Percentiles rank a stretch among this genome's conserved stretches.
phyloP scores from a whole-genome alignment of 345 rosid species.

The Rubroshorea leprosula region DNA sequence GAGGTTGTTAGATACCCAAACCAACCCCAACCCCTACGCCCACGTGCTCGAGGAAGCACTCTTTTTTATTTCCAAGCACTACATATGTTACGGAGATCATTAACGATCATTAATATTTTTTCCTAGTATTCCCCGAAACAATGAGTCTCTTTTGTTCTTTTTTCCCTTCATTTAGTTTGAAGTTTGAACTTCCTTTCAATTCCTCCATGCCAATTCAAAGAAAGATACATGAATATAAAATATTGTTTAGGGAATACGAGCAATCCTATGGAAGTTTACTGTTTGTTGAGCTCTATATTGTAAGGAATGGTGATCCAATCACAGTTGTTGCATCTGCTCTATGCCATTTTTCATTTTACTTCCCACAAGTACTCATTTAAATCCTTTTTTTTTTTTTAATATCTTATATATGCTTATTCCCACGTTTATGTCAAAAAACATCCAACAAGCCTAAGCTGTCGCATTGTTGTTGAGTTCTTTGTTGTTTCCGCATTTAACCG shows the following conservation, averaged over 20 bases:
- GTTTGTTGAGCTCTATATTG: neutral
- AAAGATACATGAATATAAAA: too few relatives aligned
- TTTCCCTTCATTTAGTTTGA: neutral
- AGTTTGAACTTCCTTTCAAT: neutral
- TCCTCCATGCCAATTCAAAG: neutral
- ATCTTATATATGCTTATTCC: too few relatives aligned
- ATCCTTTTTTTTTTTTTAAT: too few relatives aligned
- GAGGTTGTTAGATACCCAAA: neutral
- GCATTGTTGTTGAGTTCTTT: neutral
- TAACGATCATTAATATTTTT: too few relatives aligned
- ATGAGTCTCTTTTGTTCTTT: neutral
- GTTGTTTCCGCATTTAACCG: neutral
- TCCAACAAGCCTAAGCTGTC: neutral
- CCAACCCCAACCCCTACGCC: neutral
- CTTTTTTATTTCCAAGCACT: neutral
- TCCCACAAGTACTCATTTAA: too few relatives aligned
- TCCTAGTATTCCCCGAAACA: neutral
- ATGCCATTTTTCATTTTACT: too few relatives aligned
- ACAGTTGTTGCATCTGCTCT: neutral
- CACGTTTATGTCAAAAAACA: neutral
- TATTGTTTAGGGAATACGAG: too few relatives aligned
- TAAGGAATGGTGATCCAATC: neutral
- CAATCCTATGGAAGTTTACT: too few relatives aligned
- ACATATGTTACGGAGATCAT: neutral
- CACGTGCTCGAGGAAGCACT: neutral